Percentiles rank a stretch among this genome's conserved stretches.
Conservation (phyloP, 441 rosid species). For the Rhodomyrtus psidioides region DNA sequence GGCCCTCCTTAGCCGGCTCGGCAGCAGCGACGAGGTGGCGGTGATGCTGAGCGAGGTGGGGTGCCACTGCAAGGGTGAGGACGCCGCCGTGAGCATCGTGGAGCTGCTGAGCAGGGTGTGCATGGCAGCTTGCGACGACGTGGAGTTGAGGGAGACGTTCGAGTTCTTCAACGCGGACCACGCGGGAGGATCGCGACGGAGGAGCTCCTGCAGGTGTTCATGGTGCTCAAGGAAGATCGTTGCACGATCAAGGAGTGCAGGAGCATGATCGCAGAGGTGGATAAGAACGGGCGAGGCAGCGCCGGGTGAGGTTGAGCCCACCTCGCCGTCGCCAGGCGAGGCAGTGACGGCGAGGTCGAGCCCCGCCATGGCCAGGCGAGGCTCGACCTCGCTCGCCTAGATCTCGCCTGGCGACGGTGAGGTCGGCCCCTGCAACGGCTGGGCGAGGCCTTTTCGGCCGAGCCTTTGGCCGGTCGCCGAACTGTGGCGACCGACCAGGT, state of each 20-base stretch:
- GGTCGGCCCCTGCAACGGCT: too few relatives aligned
- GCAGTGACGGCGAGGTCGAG: too few relatives aligned
- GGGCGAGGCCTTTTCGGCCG: too few relatives aligned
- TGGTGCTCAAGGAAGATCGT: constrained; percentile 46
- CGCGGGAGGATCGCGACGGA: constrained; percentile 76
- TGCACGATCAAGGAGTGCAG: constrained; percentile 90
- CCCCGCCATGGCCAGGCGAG: too few relatives aligned
- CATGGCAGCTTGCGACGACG: constrained; percentile 35
- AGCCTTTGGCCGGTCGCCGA: too few relatives aligned
- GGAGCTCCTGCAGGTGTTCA: constrained; percentile 45
- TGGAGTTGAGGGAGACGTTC: constrained; percentile 62
- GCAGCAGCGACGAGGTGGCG: constrained; percentile 47
- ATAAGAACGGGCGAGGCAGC: constrained; percentile 49
- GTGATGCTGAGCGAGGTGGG: constrained; percentile 59
- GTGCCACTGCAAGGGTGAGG: constrained; percentile 18
- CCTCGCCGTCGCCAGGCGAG: too few relatives aligned
- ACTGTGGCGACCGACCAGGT: too few relatives aligned
- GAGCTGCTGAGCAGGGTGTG: constrained; percentile 34
- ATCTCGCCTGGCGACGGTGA: too few relatives aligned
- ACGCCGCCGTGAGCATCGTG: constrained; percentile 34
- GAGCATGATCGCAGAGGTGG: constrained; percentile 80
- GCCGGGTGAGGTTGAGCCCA: too few relatives aligned
- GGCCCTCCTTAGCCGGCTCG: constrained; percentile 45
- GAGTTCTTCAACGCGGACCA: constrained; percentile 69
- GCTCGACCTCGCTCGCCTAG: too few relatives aligned